A percentile compares a stretch with the other conserved stretches of the same genome.
Conservation (phyloP, 2,329 filamentous ascomycete species). For the Penicillium sp. region DNA sequence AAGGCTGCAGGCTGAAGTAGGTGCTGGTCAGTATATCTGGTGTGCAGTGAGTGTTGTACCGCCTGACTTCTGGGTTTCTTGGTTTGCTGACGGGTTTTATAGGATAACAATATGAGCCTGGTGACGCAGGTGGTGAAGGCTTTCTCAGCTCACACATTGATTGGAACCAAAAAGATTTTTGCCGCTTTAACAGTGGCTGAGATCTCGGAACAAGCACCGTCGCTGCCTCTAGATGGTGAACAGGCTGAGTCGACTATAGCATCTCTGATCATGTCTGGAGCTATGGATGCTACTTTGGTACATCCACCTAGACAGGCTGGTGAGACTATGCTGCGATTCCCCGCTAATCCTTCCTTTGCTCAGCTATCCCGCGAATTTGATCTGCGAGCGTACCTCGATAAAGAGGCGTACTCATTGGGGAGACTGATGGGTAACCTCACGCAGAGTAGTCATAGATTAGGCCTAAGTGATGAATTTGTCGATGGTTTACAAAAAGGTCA, state of each 20-base stretch:
- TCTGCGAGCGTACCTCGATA: slow-evolving; percentile 45
- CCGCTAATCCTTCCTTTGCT: slow-evolving; percentile 31
- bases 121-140: slow-evolving; percentile 66
- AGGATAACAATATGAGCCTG: slow-evolving; percentile 71
- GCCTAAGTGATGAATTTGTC: slow-evolving; percentile 58
- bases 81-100: slow-evolving; percentile 9
- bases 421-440: slow-evolving; percentile 52
- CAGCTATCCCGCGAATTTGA: slow-evolving; percentile 37
- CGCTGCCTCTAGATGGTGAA: slow-evolving; percentile 22
- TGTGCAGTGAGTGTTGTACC: slow-evolving; percentile 49
- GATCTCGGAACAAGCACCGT: slow-evolving; percentile 37
- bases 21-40: slow-evolving; percentile 61
- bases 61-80: too few species aligned
- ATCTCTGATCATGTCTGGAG: slow-evolving; percentile 50
- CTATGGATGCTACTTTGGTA: slow-evolving; percentile 52
- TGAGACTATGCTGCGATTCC: slow-evolving; percentile 55
- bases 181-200: slow-evolving; percentile 57
- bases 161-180: slow-evolving; percentile 71
- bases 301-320: slow-evolving; percentile 38
- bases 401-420: slow-evolving; percentile 52
- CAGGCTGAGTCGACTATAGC: slow-evolving; percentile 38
- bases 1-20: slow-evolving; percentile 63
- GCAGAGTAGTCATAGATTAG: slow-evolving; percentile 55
- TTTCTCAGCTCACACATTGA: slow-evolving; percentile 72
- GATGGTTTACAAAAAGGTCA: slow-evolving; percentile 52